phyloP scores from a whole-genome alignment of 2,329 filamentous ascomycete species.

The Colletotrichum theobromicola region DNA sequence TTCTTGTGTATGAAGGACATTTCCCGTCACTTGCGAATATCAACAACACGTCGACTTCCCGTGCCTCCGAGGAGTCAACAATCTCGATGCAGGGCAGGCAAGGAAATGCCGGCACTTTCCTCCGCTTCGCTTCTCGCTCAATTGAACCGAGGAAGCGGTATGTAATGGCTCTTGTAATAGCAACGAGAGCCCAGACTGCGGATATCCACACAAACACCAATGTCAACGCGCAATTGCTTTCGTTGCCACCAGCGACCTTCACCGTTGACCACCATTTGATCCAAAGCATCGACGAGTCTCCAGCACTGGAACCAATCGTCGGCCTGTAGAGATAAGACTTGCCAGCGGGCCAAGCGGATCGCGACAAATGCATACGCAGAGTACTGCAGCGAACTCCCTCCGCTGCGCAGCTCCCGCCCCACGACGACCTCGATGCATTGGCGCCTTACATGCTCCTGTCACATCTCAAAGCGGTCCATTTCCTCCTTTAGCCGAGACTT shows the following conservation, averaged over 20 bases:
- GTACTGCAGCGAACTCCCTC: background rate
- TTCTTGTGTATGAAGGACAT: background rate
- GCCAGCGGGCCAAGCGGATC: background rate
- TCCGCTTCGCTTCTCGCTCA: background rate
- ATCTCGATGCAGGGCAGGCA: background rate
- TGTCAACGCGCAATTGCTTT: background rate
- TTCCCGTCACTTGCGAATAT: background rate
- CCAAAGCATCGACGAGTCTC: background rate
- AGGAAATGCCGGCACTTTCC: background rate
- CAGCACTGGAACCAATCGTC: background rate
- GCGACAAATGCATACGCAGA: background rate
- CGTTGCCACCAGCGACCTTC: background rate
- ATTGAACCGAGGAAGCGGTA: background rate
- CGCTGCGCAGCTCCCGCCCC: constrained; percentile 6
- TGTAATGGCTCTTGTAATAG: background rate
- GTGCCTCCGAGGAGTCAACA: background rate
- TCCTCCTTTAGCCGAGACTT: background rate
- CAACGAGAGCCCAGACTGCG: background rate
- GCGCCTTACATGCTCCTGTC: constrained; percentile 7
- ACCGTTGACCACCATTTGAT: background rate
- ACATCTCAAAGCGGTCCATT: background rate
- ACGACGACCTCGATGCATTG: constrained; percentile 6
- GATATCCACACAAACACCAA: background rate
- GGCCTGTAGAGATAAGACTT: background rate
- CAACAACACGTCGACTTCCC: background rate